These are phyloP conservation scores for Colletotrichum musicola DNA, from an alignment of 2,329 filamentous ascomycete genomes.

Conservation along the genomic window DNA sequence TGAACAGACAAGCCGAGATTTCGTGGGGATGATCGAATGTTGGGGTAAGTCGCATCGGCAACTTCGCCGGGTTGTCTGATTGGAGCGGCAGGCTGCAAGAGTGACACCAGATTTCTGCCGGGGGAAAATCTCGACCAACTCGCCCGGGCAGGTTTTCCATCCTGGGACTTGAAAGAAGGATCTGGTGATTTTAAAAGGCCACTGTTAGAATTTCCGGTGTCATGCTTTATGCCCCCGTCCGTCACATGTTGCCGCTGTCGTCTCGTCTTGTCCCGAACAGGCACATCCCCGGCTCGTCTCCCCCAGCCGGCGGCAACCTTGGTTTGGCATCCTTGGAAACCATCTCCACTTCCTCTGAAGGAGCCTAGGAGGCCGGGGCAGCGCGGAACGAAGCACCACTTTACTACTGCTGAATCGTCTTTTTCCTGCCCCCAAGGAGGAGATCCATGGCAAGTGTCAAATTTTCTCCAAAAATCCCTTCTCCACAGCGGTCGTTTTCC, in stretches of 20 bases:
- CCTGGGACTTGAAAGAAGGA: not conserved
- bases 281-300: slow-evolving; percentile 16
- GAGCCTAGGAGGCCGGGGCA: not conserved
- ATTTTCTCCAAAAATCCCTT: slow-evolving; percentile 36
- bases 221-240: not conserved
- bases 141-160: not conserved
- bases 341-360: not conserved
- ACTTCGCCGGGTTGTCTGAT: slow-evolving; percentile 13
- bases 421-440: too few species aligned
- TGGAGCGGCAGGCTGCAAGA: slow-evolving; percentile 27
- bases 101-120: not conserved
- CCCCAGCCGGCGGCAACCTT: not conserved
- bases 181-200: slow-evolving; percentile 2
- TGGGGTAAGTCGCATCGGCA: not conserved
- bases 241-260: slow-evolving; percentile 10
- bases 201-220: too few species aligned
- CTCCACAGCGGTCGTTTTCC: slow-evolving; percentile 29
- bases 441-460: not conserved
- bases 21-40: not conserved
- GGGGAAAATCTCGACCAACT: slow-evolving; percentile 4
- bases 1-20: not conserved
- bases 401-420: too few species aligned
- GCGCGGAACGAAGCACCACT: slow-evolving; percentile 10
- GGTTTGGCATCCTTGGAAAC: not conserved
- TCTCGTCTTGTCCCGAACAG: slow-evolving; percentile 8